Evolutionary conservation across 2,329 filamentous ascomycete species (phyloP).

Genomic region (Neurospora sp.): DNA sequence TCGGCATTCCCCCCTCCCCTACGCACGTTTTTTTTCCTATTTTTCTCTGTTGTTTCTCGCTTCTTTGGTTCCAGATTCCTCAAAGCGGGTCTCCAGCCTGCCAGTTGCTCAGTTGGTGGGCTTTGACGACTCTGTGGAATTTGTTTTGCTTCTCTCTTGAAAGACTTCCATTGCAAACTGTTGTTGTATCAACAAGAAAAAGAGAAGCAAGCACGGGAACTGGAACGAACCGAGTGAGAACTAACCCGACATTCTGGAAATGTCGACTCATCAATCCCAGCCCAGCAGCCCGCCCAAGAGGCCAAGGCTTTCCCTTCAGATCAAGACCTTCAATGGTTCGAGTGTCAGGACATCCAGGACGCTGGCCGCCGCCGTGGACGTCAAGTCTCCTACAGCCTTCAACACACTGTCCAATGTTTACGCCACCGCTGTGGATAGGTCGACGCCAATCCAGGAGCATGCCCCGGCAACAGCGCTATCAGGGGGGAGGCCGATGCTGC

Average conservation of each 20-base stretch:
- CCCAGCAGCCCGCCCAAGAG: constrained; percentile 31
- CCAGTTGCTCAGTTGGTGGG: constrained; percentile 5
- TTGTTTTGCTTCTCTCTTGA: neutral
- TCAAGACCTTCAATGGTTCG: constrained; percentile 29
- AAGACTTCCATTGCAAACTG: constrained; percentile 4
- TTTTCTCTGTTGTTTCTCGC: constrained; percentile 6
- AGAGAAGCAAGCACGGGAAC: neutral
- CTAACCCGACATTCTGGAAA: constrained; percentile 4
- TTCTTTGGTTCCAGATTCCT: neutral
- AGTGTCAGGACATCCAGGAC: constrained; percentile 31
- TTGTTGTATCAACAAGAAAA: neutral
- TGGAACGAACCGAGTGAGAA: neutral
- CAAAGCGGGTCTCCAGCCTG: constrained; percentile 1
- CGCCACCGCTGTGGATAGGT: constrained; percentile 50
- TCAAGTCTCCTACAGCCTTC: constrained; percentile 51
- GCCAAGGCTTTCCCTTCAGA: constrained; percentile 43
- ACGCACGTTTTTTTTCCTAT: constrained; percentile 9
- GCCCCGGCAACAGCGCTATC: constrained; percentile 33
- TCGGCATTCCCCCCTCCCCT: constrained; percentile 7
- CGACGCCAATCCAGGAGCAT: constrained; percentile 37
- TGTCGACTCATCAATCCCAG: constrained; percentile 16
- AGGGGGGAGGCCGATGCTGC: constrained; percentile 30
- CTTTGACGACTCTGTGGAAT: neutral
- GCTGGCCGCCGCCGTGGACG: constrained; percentile 38
- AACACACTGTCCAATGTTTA: constrained; percentile 59